Percentiles rank a stretch among this genome's conserved stretches.
These are phyloP conservation scores for Aspergillus alliaceus DNA, from an alignment of 2,329 filamentous ascomycete species.

Conservation along the genomic window DNA sequence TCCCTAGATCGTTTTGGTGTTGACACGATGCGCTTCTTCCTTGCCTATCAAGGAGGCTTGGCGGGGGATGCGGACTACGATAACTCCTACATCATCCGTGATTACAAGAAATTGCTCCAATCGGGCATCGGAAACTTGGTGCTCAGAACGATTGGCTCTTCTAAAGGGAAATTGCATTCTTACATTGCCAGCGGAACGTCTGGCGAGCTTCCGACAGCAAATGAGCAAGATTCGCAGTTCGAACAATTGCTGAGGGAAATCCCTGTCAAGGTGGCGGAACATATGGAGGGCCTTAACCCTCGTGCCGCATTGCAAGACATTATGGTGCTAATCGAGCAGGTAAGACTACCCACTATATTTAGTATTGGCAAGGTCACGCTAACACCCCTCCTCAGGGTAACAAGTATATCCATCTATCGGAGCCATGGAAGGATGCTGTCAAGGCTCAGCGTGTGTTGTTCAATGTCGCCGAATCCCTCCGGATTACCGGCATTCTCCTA, in stretches of 20 bases:
- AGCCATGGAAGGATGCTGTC: conserved; percentile 64
- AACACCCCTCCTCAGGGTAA: conserved; percentile 55
- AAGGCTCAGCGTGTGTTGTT: conserved; percentile 65
- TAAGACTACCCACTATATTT: conserved; percentile 34
- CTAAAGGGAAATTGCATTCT: conserved; percentile 66
- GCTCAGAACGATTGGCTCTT: conserved; percentile 66
- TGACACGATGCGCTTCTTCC: conserved; percentile 86
- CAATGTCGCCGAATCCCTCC: conserved; percentile 70
- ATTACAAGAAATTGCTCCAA: conserved; percentile 79
- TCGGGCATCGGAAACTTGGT: conserved; percentile 78
- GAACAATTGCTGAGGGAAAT: conserved; percentile 43
- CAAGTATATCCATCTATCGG: conserved; percentile 61
- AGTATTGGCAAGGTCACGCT: background rate
- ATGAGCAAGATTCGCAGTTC: conserved; percentile 34
- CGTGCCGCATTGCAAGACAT: conserved; percentile 65
- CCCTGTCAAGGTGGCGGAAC: conserved; percentile 44
- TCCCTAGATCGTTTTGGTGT: conserved; percentile 85
- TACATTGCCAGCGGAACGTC: conserved; percentile 51
- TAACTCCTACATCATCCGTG: conserved; percentile 70
- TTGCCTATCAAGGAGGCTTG: conserved; percentile 77
- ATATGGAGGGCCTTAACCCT: conserved; percentile 66
- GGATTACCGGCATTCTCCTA: conserved; percentile 78
- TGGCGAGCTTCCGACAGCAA: conserved; percentile 29
- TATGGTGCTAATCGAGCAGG: conserved; percentile 62
- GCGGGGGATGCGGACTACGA: conserved; percentile 79